phyloP scores from a whole-genome alignment of 768 basidiomycete genomes.

The Nevesoporus exiguus region DNA sequence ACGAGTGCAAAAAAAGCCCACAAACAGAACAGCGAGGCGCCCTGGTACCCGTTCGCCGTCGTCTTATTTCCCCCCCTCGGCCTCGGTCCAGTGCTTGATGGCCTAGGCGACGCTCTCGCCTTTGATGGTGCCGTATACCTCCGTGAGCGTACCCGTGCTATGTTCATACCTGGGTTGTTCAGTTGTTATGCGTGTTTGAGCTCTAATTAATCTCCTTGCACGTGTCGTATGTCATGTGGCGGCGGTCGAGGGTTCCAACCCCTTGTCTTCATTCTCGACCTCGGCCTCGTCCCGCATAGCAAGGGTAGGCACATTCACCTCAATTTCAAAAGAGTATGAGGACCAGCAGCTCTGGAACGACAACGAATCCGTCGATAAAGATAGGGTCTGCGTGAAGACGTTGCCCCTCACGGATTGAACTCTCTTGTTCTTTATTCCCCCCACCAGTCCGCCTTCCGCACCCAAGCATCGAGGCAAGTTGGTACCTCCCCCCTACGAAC shows the following conservation, averaged over 20 bases:
- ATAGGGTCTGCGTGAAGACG: slow-evolving; percentile 87
- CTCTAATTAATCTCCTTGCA: slow-evolving; percentile 5
- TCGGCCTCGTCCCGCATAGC: slow-evolving; percentile 67
- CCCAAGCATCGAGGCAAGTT: slow-evolving; percentile 45
- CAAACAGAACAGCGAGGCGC: slow-evolving; percentile 25
- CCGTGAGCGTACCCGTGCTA: slow-evolving; percentile 3
- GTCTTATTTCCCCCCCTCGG: slow-evolving; percentile 24
- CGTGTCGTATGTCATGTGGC: slow-evolving; percentile 16
- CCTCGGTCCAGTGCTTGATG: slow-evolving; percentile 33
- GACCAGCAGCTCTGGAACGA: slow-evolving; percentile 62
- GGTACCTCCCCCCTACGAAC: slow-evolving; percentile 68
- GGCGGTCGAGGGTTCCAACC: slow-evolving; percentile 24
- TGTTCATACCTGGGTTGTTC: slow-evolving; percentile 2
- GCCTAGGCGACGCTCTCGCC: neutral
- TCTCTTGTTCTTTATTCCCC: slow-evolving; percentile 25
- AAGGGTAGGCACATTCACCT: slow-evolving; percentile 55
- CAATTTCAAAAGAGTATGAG: slow-evolving; percentile 65
- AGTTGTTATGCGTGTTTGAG: neutral
- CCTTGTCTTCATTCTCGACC: slow-evolving; percentile 40
- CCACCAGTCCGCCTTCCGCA: slow-evolving; percentile 48
- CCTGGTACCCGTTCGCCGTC: slow-evolving; percentile 35
- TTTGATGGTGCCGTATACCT: neutral
- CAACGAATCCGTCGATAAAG: slow-evolving; percentile 74
- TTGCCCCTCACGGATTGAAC: slow-evolving; percentile 71
- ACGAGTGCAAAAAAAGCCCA: slow-evolving; percentile 15